phyloP scores from a whole-genome alignment of 768 basidiomycete genomes.

The Russula sp. region DNA sequence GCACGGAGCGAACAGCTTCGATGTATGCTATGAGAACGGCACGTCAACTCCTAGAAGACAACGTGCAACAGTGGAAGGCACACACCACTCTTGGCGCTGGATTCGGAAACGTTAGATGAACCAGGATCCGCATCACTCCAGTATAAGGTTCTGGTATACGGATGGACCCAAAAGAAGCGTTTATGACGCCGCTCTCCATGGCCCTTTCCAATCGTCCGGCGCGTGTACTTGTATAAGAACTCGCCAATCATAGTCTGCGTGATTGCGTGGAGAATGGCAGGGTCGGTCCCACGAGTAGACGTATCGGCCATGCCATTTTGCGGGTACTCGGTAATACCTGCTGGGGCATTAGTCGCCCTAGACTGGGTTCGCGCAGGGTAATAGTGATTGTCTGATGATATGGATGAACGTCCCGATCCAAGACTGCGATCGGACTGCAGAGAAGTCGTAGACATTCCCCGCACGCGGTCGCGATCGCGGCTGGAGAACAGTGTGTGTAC shows the following conservation, averaged over 20 bases:
- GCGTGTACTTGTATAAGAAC: slow-evolving; percentile 96
- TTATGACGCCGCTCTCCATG: slow-evolving; percentile 86
- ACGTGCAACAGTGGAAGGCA: slow-evolving; percentile 24
- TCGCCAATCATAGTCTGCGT: slow-evolving; percentile 99
- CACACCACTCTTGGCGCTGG: slow-evolving; percentile 95
- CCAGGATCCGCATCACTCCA: slow-evolving; percentile 97
- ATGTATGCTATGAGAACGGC: slow-evolving; percentile 65
- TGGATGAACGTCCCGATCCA: slow-evolving; percentile 70
- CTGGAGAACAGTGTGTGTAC: slow-evolving; percentile 34
- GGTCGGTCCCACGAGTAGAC: slow-evolving; percentile 55
- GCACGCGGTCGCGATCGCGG: slow-evolving; percentile 45
- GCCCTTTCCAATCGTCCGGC: slow-evolving; percentile 82
- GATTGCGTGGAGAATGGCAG: slow-evolving; percentile 87
- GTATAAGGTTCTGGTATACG: slow-evolving; percentile 95
- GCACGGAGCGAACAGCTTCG: slow-evolving; percentile 83
- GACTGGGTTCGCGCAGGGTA: slow-evolving; percentile 39
- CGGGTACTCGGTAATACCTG: slow-evolving; percentile 39
- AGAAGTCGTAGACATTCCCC: slow-evolving; percentile 62
- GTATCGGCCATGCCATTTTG: slow-evolving; percentile 25
- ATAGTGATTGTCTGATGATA: slow-evolving; percentile 68
- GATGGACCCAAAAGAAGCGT: slow-evolving; percentile 99
- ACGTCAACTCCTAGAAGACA: neutral
- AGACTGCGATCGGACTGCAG: slow-evolving; percentile 63
- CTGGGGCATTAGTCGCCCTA: slow-evolving; percentile 32
- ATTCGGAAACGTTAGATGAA: slow-evolving; percentile 79